These are phyloP conservation scores for Fraxinus ornus DNA, from an alignment of 305 asterid species.

Conservation along the genomic window DNA sequence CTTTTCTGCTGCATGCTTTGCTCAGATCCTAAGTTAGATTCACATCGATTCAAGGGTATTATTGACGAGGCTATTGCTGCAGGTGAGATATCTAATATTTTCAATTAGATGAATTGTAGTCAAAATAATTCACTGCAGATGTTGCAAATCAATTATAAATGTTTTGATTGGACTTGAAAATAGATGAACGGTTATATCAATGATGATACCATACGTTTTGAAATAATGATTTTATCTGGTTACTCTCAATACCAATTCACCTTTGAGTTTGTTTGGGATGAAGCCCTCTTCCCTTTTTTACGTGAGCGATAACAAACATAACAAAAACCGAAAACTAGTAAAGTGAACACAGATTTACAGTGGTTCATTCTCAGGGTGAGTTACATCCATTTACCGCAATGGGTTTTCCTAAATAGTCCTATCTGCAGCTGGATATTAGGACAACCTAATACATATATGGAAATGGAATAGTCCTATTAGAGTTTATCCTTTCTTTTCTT, in stretches of 20 bases:
- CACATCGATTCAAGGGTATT: conserved; percentile 83
- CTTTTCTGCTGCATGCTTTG: conserved; percentile 87
- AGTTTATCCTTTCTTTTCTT: not conserved
- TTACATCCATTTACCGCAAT: not conserved
- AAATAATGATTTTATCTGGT: not conserved
- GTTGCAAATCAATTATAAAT: not conserved
- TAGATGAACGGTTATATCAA: not conserved
- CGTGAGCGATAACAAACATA: not conserved
- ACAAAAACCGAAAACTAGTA: not conserved
- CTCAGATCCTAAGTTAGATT: conserved; percentile 73
- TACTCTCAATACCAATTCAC: not conserved
- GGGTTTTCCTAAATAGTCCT: not conserved
- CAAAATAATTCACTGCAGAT: not conserved
- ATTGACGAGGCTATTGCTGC: conserved; percentile 72
- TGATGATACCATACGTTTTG: not conserved
- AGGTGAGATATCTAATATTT: conserved; percentile 36
- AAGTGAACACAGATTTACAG: not conserved
- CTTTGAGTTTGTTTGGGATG: not conserved
- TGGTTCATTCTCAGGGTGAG: not conserved
- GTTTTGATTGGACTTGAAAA: not conserved
- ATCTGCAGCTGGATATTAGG: not conserved
- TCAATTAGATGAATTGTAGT: not conserved
- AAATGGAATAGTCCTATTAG: not conserved
- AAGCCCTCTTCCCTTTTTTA: not conserved
- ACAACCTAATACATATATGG: not conserved